These are phyloP conservation scores for Sanghuangporus sanghuang DNA, from an alignment of 1,284 basidiomycete species.

Conservation along the genomic window DNA sequence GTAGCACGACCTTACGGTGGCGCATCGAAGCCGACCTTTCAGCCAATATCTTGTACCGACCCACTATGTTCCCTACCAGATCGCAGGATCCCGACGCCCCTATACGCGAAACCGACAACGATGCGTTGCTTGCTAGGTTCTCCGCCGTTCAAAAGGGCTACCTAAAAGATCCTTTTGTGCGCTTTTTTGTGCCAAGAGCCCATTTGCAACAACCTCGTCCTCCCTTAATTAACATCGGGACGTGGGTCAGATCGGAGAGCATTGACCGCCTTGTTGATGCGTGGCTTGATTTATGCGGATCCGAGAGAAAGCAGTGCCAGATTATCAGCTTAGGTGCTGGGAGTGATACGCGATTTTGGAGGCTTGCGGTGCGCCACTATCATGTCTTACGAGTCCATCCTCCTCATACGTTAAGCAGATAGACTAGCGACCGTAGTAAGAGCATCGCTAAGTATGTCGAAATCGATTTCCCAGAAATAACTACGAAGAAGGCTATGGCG, in stretches of 20 bases:
- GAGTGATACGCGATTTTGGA: conserved; percentile 92
- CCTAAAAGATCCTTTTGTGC: conserved; percentile 67
- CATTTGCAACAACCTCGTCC: conserved; percentile 61
- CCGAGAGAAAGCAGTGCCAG: conserved; percentile 52
- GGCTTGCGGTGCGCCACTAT: conserved; percentile 65
- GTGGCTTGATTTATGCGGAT: conserved; percentile 52
- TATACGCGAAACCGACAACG: conserved; percentile 66
- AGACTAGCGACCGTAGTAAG: conserved; percentile 50
- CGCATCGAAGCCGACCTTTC: neutral
- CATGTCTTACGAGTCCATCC: neutral
- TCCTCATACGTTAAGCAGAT: conserved; percentile 24
- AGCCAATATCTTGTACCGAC: neutral
- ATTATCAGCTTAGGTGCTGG: conserved; percentile 89
- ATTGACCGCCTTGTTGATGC: conserved; percentile 76
- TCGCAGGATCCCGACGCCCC: conserved; percentile 44
- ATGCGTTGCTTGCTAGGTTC: conserved; percentile 72
- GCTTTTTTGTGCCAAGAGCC: conserved; percentile 54
- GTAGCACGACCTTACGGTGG: neutral
- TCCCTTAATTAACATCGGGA: conserved; percentile 94
- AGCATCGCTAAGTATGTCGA: conserved; percentile 70
- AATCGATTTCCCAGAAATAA: conserved; percentile 85
- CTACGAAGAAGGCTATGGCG: conserved; percentile 76
- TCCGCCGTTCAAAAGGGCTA: conserved; percentile 79
- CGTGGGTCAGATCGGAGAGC: conserved; percentile 77
- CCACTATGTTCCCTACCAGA: conserved; percentile 13